phyloP scores from a whole-genome alignment of 768 basidiomycete species.

The Suillus spraguei region DNA sequence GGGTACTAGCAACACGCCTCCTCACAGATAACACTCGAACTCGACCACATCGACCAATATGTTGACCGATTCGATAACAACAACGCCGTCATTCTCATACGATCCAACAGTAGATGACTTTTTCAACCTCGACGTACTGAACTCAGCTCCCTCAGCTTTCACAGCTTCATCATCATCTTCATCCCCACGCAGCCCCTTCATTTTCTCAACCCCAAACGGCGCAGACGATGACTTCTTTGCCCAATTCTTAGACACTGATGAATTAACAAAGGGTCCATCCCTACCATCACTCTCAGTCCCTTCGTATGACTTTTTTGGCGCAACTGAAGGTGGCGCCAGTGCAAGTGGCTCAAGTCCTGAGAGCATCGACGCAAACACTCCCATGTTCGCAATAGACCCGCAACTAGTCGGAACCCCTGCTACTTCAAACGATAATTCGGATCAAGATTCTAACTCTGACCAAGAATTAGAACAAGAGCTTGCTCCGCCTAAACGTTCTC shows the following conservation, averaged over 20 bases:
- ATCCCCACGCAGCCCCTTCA: constrained; percentile 44
- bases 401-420: constrained; percentile 73
- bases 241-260: constrained; percentile 47
- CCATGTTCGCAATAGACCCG: constrained; percentile 64
- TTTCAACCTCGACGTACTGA: constrained; percentile 65
- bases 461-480: constrained; percentile 30
- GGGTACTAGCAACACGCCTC: constrained; percentile 2
- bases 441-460: constrained; percentile 35
- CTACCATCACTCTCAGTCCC: constrained; percentile 28
- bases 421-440: constrained; percentile 43
- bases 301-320: constrained; percentile 45
- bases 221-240: constrained; percentile 41
- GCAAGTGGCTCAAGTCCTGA: constrained; percentile 24
- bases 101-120: constrained; percentile 50
- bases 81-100: constrained; percentile 21
- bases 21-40: neutral
- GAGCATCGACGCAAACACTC: constrained; percentile 22
- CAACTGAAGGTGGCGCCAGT: constrained; percentile 32
- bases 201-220: constrained; percentile 27
- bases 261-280: constrained; percentile 33
- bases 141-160: constrained; percentile 11
- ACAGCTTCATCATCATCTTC: constrained; percentile 42
- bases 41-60: constrained; percentile 16
- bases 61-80: constrained; percentile 10
- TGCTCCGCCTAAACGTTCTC: constrained; percentile 45